These are phyloP conservation scores for Magnaporthales sp. DNA, from an alignment of 2,329 filamentous ascomycete species.

Conservation along the genomic window DNA sequence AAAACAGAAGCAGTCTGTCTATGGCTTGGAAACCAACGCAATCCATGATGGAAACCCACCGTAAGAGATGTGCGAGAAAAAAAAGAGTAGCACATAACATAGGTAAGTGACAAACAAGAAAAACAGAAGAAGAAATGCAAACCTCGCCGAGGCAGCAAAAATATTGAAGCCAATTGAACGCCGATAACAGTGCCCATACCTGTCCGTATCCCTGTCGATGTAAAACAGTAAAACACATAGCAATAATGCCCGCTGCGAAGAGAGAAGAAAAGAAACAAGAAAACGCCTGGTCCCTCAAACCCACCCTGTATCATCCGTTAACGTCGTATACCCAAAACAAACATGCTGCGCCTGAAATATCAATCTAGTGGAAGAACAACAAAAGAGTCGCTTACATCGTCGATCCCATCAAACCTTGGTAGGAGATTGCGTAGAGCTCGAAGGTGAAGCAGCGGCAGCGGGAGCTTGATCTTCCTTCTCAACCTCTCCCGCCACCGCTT, in stretches of 20 bases:
- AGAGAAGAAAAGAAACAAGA: background rate
- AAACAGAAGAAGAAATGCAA: background rate
- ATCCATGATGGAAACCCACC: background rate
- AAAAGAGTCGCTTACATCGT: background rate
- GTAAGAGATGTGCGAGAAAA: no score
- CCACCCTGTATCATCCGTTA: background rate
- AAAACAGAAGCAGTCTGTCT: background rate
- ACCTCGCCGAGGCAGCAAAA: background rate
- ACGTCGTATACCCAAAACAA: background rate
- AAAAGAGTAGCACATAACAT: background rate
- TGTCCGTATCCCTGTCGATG: background rate
- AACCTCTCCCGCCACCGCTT: slow-evolving; percentile 51
- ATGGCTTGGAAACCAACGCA: background rate
- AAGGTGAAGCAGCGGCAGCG: background rate
- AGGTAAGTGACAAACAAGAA: background rate
- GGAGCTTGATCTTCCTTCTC: slow-evolving; percentile 25
- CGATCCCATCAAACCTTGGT: background rate
- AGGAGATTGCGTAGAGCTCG: background rate
- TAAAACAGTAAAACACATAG: background rate
- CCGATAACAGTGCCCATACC: background rate
- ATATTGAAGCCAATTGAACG: background rate
- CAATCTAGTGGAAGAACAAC: background rate
- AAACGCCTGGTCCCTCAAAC: background rate
- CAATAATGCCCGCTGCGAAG: background rate
- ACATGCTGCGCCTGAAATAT: background rate